Evolutionary conservation across 805 yeast genomes (phyloP), one percentile per base, ranked within the genome.

Genomic region (Pichia membranifaciens): DNA sequence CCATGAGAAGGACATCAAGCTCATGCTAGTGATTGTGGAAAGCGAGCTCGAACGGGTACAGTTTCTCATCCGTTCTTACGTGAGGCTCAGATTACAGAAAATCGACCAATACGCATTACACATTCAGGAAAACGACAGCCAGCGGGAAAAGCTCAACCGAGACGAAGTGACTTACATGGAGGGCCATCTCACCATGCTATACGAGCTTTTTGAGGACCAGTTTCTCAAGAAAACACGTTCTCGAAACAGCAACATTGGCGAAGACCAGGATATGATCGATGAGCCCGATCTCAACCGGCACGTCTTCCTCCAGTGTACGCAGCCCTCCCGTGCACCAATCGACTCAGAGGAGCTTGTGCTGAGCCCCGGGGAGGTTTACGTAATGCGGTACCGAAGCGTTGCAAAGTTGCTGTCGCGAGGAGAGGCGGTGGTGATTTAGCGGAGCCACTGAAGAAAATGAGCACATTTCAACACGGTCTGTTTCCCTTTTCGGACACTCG

Each of bases 21-120:
- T 91, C 49, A 83, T 86, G 49, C 70, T 90, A 40, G 78, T 93
- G 69, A 78, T 95, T 21, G 82, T 91, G 55, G 99, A 93, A 60
- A 84, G 95, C 13, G 98, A 93, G 56, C 74, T 93, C 21, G 98
- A 93, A 57, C 70, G 99, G 48, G 77, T 88, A 28, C 87, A 83
- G 57, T 93, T 83, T 61, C 65, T 91, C 32, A 71, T 90, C n/a
- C 68, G 97, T 44, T 75, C 87, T 13, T 91, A 88, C 61, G 69
- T 90, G 31, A 74, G 99, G 51, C 76, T 91, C 6, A 71, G 99
- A 49, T 64, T 89, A 47, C 67, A 70, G 51, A 90, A 86, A 64
- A 77, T 93, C 41, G 96, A 89, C 66, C 74, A 73, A 52, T 82
- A 68, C 63, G 72, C 87, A 22, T 68, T 85, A 4, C 79, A 69